Percentiles rank a stretch among this genome's conserved stretches.
phyloP scores from a whole-genome alignment of 805 yeast species.

The Wickerhamiella spandovensis region DNA sequence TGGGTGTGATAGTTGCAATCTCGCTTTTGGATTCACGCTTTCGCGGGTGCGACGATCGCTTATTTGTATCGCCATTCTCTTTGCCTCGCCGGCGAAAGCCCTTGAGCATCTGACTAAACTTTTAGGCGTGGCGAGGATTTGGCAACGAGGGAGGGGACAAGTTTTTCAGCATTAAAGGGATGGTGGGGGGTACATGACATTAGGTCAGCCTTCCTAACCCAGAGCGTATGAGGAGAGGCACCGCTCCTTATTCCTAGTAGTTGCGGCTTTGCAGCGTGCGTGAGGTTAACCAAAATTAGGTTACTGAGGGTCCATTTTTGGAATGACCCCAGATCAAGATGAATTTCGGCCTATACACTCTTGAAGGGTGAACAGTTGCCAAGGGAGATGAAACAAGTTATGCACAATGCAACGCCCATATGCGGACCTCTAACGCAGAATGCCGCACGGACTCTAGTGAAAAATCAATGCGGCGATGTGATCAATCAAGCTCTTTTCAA shows the following conservation, averaged over 20 bases:
- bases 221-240: neutral
- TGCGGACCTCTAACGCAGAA: neutral
- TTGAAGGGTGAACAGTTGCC: too few species aligned
- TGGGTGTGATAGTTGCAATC: slow-evolving; percentile 41
- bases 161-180: neutral
- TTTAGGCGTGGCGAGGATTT: neutral
- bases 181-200: neutral
- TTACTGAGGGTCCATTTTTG: too few species aligned
- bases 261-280: neutral
- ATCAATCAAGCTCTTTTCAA: too few species aligned
- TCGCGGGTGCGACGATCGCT: neutral
- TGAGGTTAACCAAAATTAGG: too few species aligned
- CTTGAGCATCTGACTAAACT: slow-evolving; percentile 2
- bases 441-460: neutral
- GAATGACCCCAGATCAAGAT: too few species aligned
- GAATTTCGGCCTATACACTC: too few species aligned
- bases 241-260: neutral
- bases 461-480: neutral
- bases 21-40: slow-evolving; percentile 13
- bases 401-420: neutral
- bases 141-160: neutral
- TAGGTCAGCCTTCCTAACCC: neutral
- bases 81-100: slow-evolving; percentile 1
- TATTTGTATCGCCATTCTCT: neutral
- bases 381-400: neutral